A percentile compares a stretch with the other conserved stretches of the same genome.
These are phyloP conservation scores for Yarrowia sp. DNA, from an alignment of 805 yeast genomes.

Conservation along the genomic window DNA sequence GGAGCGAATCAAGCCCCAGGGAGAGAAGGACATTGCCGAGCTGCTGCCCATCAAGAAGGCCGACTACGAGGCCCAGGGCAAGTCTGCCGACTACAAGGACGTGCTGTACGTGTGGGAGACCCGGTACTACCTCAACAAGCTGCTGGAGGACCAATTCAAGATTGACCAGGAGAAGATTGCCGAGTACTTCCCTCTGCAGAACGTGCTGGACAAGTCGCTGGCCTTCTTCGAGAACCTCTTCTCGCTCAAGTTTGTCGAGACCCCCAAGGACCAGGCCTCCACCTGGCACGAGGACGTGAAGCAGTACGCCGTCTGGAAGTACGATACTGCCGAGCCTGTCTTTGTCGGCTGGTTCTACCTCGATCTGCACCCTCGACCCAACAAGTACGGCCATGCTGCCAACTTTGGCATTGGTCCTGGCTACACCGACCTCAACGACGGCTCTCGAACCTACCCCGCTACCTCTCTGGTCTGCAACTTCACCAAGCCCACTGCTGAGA, in stretches of 20 bases:
- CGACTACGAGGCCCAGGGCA: conserved; percentile 58
- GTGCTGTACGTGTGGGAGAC: conserved; percentile 74
- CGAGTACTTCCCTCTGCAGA: conserved; percentile 78
- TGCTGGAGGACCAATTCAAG: conserved; percentile 70
- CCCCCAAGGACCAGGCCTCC: conserved; percentile 52
- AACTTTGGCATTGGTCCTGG: conserved; percentile 74
- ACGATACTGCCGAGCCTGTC: conserved; percentile 54
- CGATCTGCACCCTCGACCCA: conserved; percentile 85
- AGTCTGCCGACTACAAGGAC: conserved; percentile 50
- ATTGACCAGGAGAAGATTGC: conserved; percentile 76
- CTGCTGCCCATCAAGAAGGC: conserved; percentile 61
- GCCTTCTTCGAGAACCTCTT: conserved; percentile 72
- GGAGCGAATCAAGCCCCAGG: conserved; percentile 65
- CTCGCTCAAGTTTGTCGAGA: conserved; percentile 68
- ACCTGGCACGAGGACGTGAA: conserved; percentile 81
- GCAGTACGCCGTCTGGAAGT: conserved; percentile 68
- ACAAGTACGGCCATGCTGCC: conserved; percentile 90
- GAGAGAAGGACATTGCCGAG: conserved; percentile 58
- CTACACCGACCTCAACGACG: conserved; percentile 61
- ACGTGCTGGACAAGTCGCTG: conserved; percentile 73
- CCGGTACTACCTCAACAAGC: conserved; percentile 67
- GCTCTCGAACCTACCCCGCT: conserved; percentile 64
- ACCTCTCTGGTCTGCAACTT: conserved; percentile 86
- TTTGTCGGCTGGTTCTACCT: conserved; percentile 82
- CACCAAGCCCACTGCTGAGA: conserved; percentile 72